A percentile compares a stretch with the other conserved stretches of the same genome.
These are phyloP conservation scores for Pythium volutum DNA, from an alignment of 352 stramenopile species.

Conservation along the genomic window DNA sequence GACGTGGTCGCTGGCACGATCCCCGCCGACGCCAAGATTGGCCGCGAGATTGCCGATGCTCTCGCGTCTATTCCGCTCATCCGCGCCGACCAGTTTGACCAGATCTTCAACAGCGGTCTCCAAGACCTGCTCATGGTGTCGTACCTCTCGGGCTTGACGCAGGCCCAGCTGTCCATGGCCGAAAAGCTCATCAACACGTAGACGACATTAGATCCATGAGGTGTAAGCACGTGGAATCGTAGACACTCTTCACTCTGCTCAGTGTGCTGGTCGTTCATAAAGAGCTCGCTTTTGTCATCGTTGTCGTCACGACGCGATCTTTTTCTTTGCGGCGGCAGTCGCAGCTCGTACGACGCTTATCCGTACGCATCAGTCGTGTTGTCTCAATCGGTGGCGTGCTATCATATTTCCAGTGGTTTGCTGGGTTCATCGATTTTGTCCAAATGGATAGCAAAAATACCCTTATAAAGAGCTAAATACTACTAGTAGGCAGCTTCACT, in stretches of 20 bases:
- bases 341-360: too few species aligned
- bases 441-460: too few species aligned
- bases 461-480: too few species aligned
- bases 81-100: slow-evolving; percentile 93
- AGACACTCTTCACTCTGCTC: slow-evolving; percentile 94
- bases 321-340: too few species aligned
- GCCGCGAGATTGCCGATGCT: slow-evolving; percentile 91
- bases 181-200: slow-evolving; percentile 96
- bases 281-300: too few species aligned
- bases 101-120: slow-evolving; percentile 95
- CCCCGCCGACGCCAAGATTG: slow-evolving; percentile 85
- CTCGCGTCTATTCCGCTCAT: slow-evolving; percentile 94
- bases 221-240: slow-evolving; percentile 83
- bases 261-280: slow-evolving; percentile 82
- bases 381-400: too few species aligned
- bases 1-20: slow-evolving; percentile 85
- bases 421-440: too few species aligned
- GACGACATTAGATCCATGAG: slow-evolving; percentile 21
- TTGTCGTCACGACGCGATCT: too few species aligned
- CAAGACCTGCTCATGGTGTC: slow-evolving; percentile 99
- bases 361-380: too few species aligned
- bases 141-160: slow-evolving; percentile 96
- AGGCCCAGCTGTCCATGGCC: slow-evolving; percentile 96
- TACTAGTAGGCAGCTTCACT: too few species aligned
- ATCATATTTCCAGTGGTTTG: too few species aligned